Percentiles rank a stretch among this genome's conserved stretches.
Conservation (phyloP, 2,329 filamentous ascomycete species). For the Rhynchosporium graminicola region DNA sequence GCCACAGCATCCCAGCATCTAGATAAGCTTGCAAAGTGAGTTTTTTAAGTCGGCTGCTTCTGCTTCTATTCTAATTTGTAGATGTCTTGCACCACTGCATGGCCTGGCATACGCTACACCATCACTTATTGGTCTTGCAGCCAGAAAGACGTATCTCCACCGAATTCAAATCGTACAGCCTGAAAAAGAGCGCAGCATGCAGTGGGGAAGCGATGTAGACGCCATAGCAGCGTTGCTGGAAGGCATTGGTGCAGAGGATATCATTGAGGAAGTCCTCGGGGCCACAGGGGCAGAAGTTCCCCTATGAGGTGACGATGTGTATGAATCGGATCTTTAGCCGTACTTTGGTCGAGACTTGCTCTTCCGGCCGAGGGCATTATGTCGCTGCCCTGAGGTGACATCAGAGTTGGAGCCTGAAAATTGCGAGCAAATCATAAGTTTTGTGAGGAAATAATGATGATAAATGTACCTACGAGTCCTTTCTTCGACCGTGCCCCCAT, state of each 20-base stretch:
- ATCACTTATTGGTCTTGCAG: slow-evolving; percentile 78
- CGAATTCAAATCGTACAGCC: slow-evolving; percentile 71
- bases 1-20: slow-evolving; percentile 80
- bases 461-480: too few relatives aligned
- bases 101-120: slow-evolving; percentile 79
- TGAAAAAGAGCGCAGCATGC: slow-evolving; percentile 79
- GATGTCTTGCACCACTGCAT: slow-evolving; percentile 78
- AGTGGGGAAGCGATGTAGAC: slow-evolving; percentile 82
- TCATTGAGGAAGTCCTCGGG: slow-evolving; percentile 64
- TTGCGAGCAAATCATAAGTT: too few relatives aligned
- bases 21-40: slow-evolving; percentile 61
- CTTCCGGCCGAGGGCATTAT: not conserved
- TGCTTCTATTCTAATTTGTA: slow-evolving; percentile 40
- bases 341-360: not conserved
- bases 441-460: too few relatives aligned
- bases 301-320: slow-evolving; percentile 39
- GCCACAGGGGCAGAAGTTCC: slow-evolving; percentile 55
- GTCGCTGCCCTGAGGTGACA: not conserved
- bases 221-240: slow-evolving; percentile 70
- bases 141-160: slow-evolving; percentile 85
- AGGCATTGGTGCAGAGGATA: slow-evolving; percentile 59
- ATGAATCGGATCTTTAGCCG: not conserved
- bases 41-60: slow-evolving; percentile 7
- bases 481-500: too few relatives aligned
- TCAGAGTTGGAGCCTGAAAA: too few relatives aligned